A percentile compares a stretch with the other conserved stretches of the same genome.
Evolutionary conservation across 2,329 filamentous ascomycete species (phyloP).

Genomic region (Stenocarpella maydis): DNA sequence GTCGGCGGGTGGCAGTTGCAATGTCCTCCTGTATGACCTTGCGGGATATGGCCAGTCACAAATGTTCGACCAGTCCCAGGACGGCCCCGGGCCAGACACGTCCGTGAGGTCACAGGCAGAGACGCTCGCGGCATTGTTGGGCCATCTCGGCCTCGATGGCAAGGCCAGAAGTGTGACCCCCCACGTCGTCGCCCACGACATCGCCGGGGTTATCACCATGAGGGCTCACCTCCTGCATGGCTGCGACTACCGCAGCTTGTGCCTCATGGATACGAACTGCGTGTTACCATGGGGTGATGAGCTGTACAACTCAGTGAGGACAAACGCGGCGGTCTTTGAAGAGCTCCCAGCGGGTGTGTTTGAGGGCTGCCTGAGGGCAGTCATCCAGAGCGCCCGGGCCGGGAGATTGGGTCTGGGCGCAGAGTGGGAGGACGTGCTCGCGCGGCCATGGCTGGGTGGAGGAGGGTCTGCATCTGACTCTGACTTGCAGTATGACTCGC

Average conservation of each 20-base stretch:
- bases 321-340: background rate
- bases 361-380: conserved; percentile 2
- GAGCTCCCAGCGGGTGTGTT: background rate
- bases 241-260: conserved; percentile 6
- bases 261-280: conserved; percentile 6
- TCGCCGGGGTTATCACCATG: background rate
- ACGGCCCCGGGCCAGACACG: background rate
- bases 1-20: background rate
- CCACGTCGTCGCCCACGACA: background rate
- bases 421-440: conserved; percentile 1
- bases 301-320: background rate
- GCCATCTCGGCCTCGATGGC: background rate
- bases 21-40: background rate
- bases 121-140: background rate
- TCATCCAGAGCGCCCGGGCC: conserved; percentile 5
- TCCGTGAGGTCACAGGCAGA: background rate
- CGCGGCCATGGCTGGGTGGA: background rate
- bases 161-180: background rate
- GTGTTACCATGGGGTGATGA: conserved; percentile 7
- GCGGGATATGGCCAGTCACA: conserved; percentile 8
- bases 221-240: conserved; percentile 2
- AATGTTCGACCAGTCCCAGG: background rate
- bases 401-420: background rate
- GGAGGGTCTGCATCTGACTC: background rate
- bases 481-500: background rate